Evolutionary conservation across 1,139 yeast genomes (phyloP).

Genomic region (Kodamaea suecica): DNA sequence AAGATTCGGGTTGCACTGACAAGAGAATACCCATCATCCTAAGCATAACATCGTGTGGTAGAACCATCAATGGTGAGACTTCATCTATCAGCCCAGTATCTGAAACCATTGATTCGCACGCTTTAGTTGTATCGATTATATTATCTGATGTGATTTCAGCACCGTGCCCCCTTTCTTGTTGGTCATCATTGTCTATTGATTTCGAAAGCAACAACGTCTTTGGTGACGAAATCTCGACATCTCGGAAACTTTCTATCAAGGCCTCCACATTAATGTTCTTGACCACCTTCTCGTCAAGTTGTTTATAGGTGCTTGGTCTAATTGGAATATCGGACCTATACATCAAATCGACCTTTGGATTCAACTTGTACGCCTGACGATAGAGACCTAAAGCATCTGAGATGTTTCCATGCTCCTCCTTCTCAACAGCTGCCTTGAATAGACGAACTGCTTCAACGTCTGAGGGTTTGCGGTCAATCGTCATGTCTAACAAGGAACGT

Average conservation of each 20-base stretch:
- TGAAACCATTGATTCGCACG: no score
- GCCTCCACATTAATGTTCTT: slow-evolving; percentile 37
- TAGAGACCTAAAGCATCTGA: slow-evolving; percentile 76
- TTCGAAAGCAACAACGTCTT: no score
- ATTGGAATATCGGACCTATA: slow-evolving; percentile 51
- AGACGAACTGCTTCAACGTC: slow-evolving; percentile 48
- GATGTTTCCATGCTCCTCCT: slow-evolving; percentile 71
- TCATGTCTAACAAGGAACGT: not conserved
- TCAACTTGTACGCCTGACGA: slow-evolving; percentile 65
- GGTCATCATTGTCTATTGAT: not conserved
- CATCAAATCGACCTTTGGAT: slow-evolving; percentile 64
- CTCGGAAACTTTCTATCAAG: slow-evolving; percentile 31
- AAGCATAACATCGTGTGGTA: slow-evolving; percentile 66
- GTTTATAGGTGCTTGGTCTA: slow-evolving; percentile 24
- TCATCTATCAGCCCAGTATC: no score
- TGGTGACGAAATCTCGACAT: slow-evolving; percentile 9
- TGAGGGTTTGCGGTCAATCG: not conserved
- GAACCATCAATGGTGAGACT: slow-evolving; percentile 51
- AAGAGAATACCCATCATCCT: slow-evolving; percentile 55
- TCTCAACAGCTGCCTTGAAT: slow-evolving; percentile 69
- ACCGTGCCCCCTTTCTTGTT: not conserved
- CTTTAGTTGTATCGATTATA: no score
- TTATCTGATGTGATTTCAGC: no score
- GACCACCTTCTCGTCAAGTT: slow-evolving; percentile 31
- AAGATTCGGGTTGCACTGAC: slow-evolving; percentile 53